Evolutionary conservation across 2,329 filamentous ascomycete genomes (phyloP).

Genomic region (Phaeosphaeria sp.): DNA sequence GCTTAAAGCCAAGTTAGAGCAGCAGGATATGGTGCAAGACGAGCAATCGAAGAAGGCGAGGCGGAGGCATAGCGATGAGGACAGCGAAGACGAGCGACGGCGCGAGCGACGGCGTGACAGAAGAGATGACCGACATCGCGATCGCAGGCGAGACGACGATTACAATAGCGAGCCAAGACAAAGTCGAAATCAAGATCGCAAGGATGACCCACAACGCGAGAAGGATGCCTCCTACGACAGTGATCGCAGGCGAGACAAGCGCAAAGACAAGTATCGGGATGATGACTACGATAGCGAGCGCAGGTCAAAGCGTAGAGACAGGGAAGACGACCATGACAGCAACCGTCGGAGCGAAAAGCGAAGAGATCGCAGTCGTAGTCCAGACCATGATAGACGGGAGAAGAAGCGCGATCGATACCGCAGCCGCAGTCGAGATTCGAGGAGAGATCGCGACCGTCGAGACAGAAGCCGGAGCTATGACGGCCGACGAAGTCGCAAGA

Average conservation of each 20-base stretch:
- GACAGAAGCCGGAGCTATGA: conserved; percentile 29
- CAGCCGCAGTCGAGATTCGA: conserved; percentile 31
- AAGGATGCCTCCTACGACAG: conserved; percentile 37
- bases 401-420: conserved; percentile 30
- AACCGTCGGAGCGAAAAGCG: conserved; percentile 20
- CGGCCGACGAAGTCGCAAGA: conserved; percentile 30
- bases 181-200: conserved; percentile 16
- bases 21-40: conserved; percentile 53
- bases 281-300: conserved; percentile 36
- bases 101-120: conserved; percentile 20
- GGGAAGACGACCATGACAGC: conserved; percentile 35
- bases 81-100: conserved; percentile 17
- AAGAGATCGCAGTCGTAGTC: conserved; percentile 29
- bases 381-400: conserved; percentile 34
- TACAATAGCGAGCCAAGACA: conserved; percentile 28
- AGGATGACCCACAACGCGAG: conserved; percentile 19
- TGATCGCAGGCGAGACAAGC: conserved; percentile 22
- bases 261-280: conserved; percentile 18
- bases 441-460: conserved; percentile 23
- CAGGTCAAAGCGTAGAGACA: conserved; percentile 19
- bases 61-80: conserved; percentile 7
- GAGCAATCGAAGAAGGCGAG: conserved; percentile 25
- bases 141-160: conserved; percentile 24
- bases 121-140: conserved; percentile 9
- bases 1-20: conserved; percentile 59